Percentiles rank a stretch among this genome's conserved stretches.
These are phyloP conservation scores for Citrullus amarus DNA, from an alignment of 306 rosid genomes.

Conservation along the genomic window DNA sequence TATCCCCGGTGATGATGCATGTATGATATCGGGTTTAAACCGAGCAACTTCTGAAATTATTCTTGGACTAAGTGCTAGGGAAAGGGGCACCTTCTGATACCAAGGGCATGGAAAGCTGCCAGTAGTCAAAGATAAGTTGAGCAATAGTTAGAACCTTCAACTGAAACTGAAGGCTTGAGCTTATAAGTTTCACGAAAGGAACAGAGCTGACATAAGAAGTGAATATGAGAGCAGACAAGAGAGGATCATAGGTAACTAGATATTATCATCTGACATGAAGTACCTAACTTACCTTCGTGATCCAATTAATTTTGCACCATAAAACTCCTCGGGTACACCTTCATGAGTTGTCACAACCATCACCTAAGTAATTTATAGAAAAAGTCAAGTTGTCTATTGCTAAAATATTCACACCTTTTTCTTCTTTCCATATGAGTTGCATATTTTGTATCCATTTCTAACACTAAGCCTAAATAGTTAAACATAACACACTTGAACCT, in stretches of 20 bases:
- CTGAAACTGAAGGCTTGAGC: neutral
- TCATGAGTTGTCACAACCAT: constrained; percentile 96
- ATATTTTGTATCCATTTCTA: neutral
- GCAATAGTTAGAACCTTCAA: neutral
- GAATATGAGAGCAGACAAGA: neutral
- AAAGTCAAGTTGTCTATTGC: constrained; percentile 11
- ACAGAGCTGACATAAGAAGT: neutral
- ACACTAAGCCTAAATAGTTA: neutral
- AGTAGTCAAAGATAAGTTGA: constrained; percentile 1
- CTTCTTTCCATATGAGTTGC: neutral
- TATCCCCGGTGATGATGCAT: constrained; percentile 97
- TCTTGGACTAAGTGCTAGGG: constrained; percentile 98
- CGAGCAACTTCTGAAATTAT: constrained; percentile 89
- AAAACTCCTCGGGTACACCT: constrained; percentile 87
- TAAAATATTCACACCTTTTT: neutral
- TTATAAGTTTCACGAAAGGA: neutral
- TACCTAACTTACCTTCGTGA: constrained; percentile 54
- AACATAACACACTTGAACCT: neutral
- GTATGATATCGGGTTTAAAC: constrained; percentile 97
- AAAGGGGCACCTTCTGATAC: constrained; percentile 96
- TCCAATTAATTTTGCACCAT: constrained; percentile 86
- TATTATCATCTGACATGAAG: neutral
- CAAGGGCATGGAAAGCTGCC: constrained; percentile 86
- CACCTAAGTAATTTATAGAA: constrained; percentile 37
- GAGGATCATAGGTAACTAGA: neutral